Evolutionary conservation across 331 rosid species (phyloP).

Genomic region (Rhamnella rubrinervis): DNA sequence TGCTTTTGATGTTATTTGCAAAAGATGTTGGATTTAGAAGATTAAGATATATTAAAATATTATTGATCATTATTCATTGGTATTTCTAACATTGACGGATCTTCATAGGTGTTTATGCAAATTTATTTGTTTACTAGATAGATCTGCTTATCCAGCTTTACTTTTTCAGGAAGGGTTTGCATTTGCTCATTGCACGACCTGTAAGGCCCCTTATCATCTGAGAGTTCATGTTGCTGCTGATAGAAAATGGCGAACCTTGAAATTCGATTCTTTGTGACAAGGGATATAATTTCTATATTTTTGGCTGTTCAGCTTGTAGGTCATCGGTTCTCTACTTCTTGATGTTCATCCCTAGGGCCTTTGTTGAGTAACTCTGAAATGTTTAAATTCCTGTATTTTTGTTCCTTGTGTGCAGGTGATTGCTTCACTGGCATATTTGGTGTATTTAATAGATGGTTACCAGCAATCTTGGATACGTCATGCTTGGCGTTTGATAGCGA

Average conservation of each 20-base stretch:
- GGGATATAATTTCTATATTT: slow-evolving; percentile 92
- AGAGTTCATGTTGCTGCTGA: slow-evolving; percentile 92
- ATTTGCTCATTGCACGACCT: slow-evolving; percentile 98
- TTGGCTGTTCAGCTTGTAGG: slow-evolving; percentile 87
- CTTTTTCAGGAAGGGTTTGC: slow-evolving; percentile 97
- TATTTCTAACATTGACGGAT: neutral
- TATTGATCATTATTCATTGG: neutral
- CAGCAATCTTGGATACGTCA: slow-evolving; percentile 85
- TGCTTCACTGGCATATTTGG: slow-evolving; percentile 79
- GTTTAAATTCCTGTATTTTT: slow-evolving; percentile 3
- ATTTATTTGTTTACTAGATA: slow-evolving; percentile 1
- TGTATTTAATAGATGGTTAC: slow-evolving; percentile 72
- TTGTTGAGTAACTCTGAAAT: slow-evolving; percentile 7
- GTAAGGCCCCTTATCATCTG: slow-evolving; percentile 96
- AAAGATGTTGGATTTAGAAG: neutral
- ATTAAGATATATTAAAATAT: neutral
- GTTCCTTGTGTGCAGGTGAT: slow-evolving; percentile 60
- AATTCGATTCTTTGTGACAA: slow-evolving; percentile 94
- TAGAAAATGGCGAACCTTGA: slow-evolving; percentile 96
- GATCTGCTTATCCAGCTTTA: slow-evolving; percentile 11
- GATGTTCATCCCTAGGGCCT: slow-evolving; percentile 9
- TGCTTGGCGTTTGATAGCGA: slow-evolving; percentile 83
- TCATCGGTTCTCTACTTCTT: slow-evolving; percentile 33
- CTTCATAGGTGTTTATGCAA: neutral
- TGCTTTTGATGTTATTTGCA: neutral